These are phyloP conservation scores for Metschnikowia orientalis DNA, from an alignment of 805 yeast species.

Conservation along the genomic window DNA sequence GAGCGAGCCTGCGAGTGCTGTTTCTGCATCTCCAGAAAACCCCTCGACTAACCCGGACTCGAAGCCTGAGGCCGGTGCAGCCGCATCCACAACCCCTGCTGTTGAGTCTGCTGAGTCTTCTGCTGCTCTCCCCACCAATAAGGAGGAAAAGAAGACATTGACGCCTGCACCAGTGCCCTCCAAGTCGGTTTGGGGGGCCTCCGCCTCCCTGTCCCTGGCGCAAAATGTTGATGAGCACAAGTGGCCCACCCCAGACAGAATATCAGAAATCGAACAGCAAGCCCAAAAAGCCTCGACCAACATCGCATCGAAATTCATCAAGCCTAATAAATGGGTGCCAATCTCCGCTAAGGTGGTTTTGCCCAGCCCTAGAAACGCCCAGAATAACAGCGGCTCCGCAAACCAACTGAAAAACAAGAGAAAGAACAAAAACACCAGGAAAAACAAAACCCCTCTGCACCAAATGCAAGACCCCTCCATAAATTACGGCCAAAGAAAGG, in stretches of 20 bases:
- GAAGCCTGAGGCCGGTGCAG: conserved; percentile 6
- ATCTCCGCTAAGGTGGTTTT: conserved; percentile 40
- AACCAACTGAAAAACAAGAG: conserved; percentile 26
- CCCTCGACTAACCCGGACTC: too few relatives aligned
- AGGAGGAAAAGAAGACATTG: conserved; percentile 30
- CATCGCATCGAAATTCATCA: conserved; percentile 29
- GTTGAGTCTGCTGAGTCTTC: conserved; percentile 6
- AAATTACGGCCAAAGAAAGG: conserved; percentile 10
- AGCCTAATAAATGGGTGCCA: conserved; percentile 45
- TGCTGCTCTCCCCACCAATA: conserved; percentile 5
- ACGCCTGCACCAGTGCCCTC: conserved; percentile 46
- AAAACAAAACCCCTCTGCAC: conserved; percentile 13
- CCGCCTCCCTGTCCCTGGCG: conserved; percentile 17
- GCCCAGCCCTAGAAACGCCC: conserved; percentile 32
- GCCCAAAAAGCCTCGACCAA: conserved; percentile 13
- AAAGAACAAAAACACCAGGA: conserved; percentile 21
- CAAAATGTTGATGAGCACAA: conserved; percentile 36
- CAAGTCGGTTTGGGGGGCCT: conserved; percentile 40
- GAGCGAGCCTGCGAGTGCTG: too few relatives aligned
- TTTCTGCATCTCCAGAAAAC: too few relatives aligned
- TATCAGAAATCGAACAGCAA: conserved; percentile 15
- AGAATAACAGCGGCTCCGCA: conserved; percentile 14
- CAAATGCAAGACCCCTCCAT: too few relatives aligned
- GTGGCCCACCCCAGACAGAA: conserved; percentile 43
- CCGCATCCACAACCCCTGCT: conserved; percentile 7